phyloP scores from a whole-genome alignment of 23 red algal genomes.

The Gracilaria gracilis region DNA sequence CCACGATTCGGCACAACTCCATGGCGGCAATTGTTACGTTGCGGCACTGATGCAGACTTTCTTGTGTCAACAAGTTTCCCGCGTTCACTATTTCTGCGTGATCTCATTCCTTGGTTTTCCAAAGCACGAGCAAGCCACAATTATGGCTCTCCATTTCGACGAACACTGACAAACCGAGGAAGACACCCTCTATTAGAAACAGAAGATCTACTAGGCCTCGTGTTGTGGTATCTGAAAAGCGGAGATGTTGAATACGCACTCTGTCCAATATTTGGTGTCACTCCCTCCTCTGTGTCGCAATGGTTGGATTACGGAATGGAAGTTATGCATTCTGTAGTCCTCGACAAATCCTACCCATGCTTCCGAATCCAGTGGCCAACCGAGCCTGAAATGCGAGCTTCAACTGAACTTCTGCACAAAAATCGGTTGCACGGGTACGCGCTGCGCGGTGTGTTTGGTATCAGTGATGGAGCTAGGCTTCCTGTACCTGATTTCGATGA shows the following conservation, averaged over 20 bases:
- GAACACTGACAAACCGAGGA: neutral
- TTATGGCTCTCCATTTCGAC: slow-evolving; percentile 8
- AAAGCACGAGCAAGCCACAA: neutral
- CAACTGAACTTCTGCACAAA: neutral
- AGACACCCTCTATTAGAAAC: neutral
- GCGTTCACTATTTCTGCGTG: neutral
- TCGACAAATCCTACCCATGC: neutral
- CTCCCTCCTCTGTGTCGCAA: neutral
- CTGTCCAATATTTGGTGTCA: slow-evolving; percentile 26
- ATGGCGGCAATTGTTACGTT: neutral
- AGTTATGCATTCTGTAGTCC: neutral
- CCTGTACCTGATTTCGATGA: slow-evolving; percentile 10
- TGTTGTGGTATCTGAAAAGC: slow-evolving; percentile 10
- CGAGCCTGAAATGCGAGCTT: neutral
- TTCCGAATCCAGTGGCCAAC: neutral
- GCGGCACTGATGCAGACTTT: neutral
- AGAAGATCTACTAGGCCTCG: slow-evolving; percentile 6
- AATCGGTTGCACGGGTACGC: neutral
- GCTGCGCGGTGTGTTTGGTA: neutral
- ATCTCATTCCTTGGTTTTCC: neutral
- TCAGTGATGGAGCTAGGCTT: neutral
- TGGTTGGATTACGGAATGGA: slow-evolving; percentile 19
- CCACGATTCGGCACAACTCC: neutral
- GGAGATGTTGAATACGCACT: neutral
- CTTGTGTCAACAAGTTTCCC: neutral